phyloP scores from a whole-genome alignment of 345 rosid genomes.

The Sapria himalayana region DNA sequence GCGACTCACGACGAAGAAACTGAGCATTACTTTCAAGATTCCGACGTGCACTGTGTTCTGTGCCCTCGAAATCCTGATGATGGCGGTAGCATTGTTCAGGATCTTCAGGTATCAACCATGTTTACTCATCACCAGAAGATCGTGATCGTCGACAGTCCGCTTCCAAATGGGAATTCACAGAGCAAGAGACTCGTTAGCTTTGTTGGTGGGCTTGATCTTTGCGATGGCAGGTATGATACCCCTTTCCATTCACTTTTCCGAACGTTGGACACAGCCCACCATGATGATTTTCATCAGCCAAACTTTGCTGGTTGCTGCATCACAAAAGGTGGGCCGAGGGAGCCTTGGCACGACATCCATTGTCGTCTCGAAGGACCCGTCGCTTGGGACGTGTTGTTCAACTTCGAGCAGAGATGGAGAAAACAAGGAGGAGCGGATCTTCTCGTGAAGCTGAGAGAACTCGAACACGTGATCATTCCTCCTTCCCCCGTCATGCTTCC shows the following conservation, averaged over 20 bases:
- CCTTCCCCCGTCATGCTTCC: conserved; percentile 70
- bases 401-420: conserved; percentile 93
- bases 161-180: conserved; percentile 45
- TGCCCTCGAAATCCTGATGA: conserved; percentile 97
- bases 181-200: conserved; percentile 78
- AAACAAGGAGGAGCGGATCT: conserved; percentile 84
- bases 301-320: conserved; percentile 64
- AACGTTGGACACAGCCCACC: conserved; percentile 83
- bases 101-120: conserved; percentile 74
- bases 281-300: conserved; percentile 96
- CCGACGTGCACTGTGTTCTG: conserved; percentile 69
- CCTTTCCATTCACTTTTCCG: conserved; percentile 91
- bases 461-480: conserved; percentile 47
- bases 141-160: conserved; percentile 58
- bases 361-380: conserved; percentile 90
- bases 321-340: conserved; percentile 93
- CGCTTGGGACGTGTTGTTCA: conserved; percentile 92
- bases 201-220: conserved; percentile 92
- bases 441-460: conserved; percentile 63
- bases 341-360: conserved; percentile 98
- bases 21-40: conserved; percentile 31
- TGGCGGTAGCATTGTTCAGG: conserved; percentile 87
- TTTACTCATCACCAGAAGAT: conserved; percentile 99
- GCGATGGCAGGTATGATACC: conserved; percentile 90
- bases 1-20: conserved; percentile 97